Evolutionary conservation across 2,329 filamentous ascomycete species (phyloP), one percentile per base, ranked within the genome.

Genomic region (Alternaria brassicae): DNA sequence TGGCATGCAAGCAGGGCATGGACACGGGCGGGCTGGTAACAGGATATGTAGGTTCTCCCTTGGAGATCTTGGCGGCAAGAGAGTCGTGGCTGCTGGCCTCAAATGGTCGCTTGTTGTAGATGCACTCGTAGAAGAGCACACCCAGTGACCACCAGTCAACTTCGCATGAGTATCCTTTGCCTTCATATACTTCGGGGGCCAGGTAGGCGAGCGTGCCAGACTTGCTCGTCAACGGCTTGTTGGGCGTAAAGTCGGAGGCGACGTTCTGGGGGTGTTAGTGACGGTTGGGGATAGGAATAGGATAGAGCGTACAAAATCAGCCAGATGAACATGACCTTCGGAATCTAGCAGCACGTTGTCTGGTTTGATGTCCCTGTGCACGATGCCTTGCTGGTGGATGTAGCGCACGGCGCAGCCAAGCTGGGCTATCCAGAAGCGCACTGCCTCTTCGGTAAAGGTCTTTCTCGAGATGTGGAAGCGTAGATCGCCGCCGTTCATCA

Each of bases 91-190:
- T 93, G 69, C 89, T 92, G 53, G 92, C 94, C 73, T 97, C 93
- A 67, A 98, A 99, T 21, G 95, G 95, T 70, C 95, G 88, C 92
- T 96, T 98, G 81, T 96, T 97, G 82, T 98, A 99, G 66, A 99
- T 97, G 84, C 95, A 98, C 79, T 99, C 95, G 78, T 97, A 99
- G 78, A 98, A 98, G n/a, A 96, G 86, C 44, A 99, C 95, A 48
- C 95, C 95, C 21, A 99, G 81, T 6, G 95, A 98, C 95, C 95
- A 99, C 95, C 95, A 99, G 77, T 99, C 95, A 40, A 95, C 93
- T 69, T 95, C 91, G 45, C 89, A 88, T 60, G 91, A 89, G 74
- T 99, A 99, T 37, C 95, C 95, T 62, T 88, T 89, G 48, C 94
- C 94, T 66, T 89, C 86, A 73, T 98, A 99, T 2, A 98, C 95